Percentiles rank a stretch among this genome's conserved stretches.
Conservation (phyloP, 441 rosid genomes). For the Adansonia rubrostipa region DNA sequence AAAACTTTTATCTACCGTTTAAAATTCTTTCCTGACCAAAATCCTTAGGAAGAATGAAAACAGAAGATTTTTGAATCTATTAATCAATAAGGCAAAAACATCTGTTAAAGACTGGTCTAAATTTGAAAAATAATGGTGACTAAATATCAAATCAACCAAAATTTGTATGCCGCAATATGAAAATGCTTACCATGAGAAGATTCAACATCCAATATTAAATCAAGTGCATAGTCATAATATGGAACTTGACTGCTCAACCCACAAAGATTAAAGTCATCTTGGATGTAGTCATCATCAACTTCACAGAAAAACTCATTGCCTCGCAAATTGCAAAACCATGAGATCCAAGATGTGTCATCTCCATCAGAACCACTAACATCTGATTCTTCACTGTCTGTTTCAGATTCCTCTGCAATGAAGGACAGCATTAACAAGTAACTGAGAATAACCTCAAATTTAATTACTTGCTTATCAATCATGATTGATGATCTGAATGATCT, state of each 20-base stretch:
- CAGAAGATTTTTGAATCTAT: not conserved
- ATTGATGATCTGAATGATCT: not conserved
- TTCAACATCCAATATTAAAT: constrained; percentile 85
- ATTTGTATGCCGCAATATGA: not conserved
- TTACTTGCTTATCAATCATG: not conserved
- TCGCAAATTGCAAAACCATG: constrained; percentile 93
- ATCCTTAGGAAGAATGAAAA: not conserved
- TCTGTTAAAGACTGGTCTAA: not conserved
- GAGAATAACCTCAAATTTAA: not conserved
- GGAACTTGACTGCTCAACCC: constrained; percentile 96
- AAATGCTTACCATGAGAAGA: constrained; percentile 80
- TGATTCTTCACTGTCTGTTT: constrained; percentile 33
- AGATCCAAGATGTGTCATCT: constrained; percentile 92
- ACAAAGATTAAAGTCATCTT: constrained; percentile 93
- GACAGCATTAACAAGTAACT: constrained; percentile 29
- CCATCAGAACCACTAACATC: constrained; percentile 88
- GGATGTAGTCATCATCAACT: constrained; percentile 93
- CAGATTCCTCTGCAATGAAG: constrained; percentile 28
- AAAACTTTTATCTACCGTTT: not conserved
- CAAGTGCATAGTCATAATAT: constrained; percentile 87
- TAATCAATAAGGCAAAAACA: not conserved
- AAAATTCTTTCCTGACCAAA: not conserved
- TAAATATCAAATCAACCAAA: not conserved
- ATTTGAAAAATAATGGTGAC: not conserved
- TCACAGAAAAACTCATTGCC: constrained; percentile 94